These are phyloP conservation scores for Phaeosphaeriaceae sp. DNA, from an alignment of 2,329 filamentous ascomycete species.

Conservation along the genomic window DNA sequence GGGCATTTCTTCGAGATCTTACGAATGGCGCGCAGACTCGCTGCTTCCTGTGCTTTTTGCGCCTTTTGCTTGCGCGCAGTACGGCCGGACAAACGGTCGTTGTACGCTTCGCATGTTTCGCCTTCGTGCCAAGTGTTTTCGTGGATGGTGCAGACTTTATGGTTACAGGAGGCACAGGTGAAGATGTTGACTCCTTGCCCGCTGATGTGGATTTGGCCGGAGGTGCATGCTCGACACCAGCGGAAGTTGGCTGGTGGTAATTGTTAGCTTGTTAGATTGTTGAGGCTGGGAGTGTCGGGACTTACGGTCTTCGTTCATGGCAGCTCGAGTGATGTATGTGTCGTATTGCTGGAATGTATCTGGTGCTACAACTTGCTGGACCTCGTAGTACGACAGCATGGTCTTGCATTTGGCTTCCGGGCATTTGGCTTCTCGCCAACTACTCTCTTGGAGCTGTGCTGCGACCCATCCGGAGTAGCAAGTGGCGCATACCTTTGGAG, in stretches of 20 bases:
- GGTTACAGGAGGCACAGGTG: slow-evolving; percentile 45
- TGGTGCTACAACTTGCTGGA: slow-evolving; percentile 40
- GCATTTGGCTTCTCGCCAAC: slow-evolving; percentile 59
- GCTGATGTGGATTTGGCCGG: slow-evolving; percentile 61
- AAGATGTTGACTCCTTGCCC: slow-evolving; percentile 55
- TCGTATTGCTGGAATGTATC: slow-evolving; percentile 44
- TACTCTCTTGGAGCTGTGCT: slow-evolving; percentile 44
- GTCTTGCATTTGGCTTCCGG: slow-evolving; percentile 56
- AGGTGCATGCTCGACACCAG: slow-evolving; percentile 62
- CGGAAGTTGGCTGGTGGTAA: slow-evolving; percentile 52
- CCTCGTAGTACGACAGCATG: slow-evolving; percentile 53
- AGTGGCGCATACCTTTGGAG: slow-evolving; percentile 39
- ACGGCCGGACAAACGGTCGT: slow-evolving; percentile 37
- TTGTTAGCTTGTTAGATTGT: neutral
- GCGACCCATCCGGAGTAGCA: slow-evolving; percentile 50
- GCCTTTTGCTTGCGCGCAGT: slow-evolving; percentile 28
- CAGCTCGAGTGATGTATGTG: slow-evolving; percentile 51
- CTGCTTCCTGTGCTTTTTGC: slow-evolving; percentile 37
- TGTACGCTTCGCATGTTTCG: slow-evolving; percentile 51
- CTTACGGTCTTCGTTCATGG: slow-evolving; percentile 49
- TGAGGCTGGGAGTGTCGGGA: neutral
- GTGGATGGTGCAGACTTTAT: slow-evolving; percentile 47
- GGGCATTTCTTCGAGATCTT: slow-evolving; percentile 50
- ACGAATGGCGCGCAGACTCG: slow-evolving; percentile 35
- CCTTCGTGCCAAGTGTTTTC: slow-evolving; percentile 48